These are phyloP conservation scores for Neohortaea acidophila DNA, from an alignment of 495 filamentous ascomycete genomes.

Conservation along the genomic window DNA sequence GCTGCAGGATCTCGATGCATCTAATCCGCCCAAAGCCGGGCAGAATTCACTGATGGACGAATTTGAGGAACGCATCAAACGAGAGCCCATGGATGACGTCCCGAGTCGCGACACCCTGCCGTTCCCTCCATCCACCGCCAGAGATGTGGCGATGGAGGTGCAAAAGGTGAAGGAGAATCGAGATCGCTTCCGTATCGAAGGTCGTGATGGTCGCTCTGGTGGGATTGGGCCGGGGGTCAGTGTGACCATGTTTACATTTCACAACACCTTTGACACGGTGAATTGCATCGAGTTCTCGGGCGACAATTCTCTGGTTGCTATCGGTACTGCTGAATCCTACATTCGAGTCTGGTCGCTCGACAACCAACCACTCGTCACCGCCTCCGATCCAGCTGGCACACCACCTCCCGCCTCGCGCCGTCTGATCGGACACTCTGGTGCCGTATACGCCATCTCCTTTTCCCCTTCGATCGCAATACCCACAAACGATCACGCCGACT, in stretches of 20 bases:
- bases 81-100: constrained; percentile 72
- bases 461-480: constrained; percentile 53
- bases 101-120: constrained; percentile 65
- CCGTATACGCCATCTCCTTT: constrained; percentile 80
- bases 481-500: constrained; percentile 42
- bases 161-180: constrained; percentile 88
- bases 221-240: constrained; percentile 67
- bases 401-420: constrained; percentile 54
- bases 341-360: constrained; percentile 85
- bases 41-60: constrained; percentile 54
- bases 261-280: constrained; percentile 85
- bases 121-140: constrained; percentile 65
- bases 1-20: constrained; percentile 61
- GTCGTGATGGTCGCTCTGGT: constrained; percentile 57
- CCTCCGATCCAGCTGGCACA: constrained; percentile 33
- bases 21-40: constrained; percentile 50
- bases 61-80: constrained; percentile 74
- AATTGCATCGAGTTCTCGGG: constrained; percentile 88
- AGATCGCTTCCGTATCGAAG: constrained; percentile 71
- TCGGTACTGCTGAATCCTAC: constrained; percentile 81
- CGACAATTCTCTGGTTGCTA: constrained; percentile 68
- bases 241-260: constrained; percentile 91
- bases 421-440: constrained; percentile 78
- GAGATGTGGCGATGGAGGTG: constrained; percentile 86
- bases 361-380: constrained; percentile 45